Base-by-base conservation (phyloP, 148 eudicot species). In the Chenopodium quinoa region DNA sequence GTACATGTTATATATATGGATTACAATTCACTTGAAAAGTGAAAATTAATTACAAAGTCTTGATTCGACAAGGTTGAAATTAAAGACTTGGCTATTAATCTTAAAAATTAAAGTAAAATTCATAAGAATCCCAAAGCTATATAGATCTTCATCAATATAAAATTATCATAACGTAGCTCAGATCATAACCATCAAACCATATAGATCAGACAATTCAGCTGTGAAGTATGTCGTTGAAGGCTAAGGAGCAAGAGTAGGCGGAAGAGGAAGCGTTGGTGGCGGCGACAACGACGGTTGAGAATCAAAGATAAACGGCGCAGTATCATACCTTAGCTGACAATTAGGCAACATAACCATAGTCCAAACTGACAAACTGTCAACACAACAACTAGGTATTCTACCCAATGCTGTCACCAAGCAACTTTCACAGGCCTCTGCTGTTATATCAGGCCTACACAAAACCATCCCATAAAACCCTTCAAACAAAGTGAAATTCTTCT, bases 311-410 rank as follows among this genome's bases (percentile, higher is more conserved):
- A 80, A 80, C 20, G 62, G 83, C 3, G 83, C 78, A 2, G 78
- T 80, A 73, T 73, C 83, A 73, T 73, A 80, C 50, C 69, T 62
- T 9, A 79, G 13, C 34, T 71, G 76, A 44, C 82, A 79, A 16
- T 75, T 79, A 20, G 83, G 83, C 11, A 73, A 46, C 7, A 44
- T 13, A 63, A 80, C 32, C 1, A 9, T 22, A 17, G 78, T 46
- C 60, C 69, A 40, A 23, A 1, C 1, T 0, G 78, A 17, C 31
- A 74, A 25, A 73, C 83, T 73, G 17, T 67, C 63, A 7, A 47
- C 58, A 25, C 73, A 78, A 23, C 80, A 78, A 23, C 4, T 25
- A 0, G 72, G 72, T 13, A 78, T 78, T 22, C 2, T 46, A 3
- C 25, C 72, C 14, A 78, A 37, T 1, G 80, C 80, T n/a, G 72